Percentiles rank a stretch among this genome's conserved stretches.
These are phyloP conservation scores for Candida quercuum DNA, from an alignment of 805 yeast genomes.

Conservation along the genomic window DNA sequence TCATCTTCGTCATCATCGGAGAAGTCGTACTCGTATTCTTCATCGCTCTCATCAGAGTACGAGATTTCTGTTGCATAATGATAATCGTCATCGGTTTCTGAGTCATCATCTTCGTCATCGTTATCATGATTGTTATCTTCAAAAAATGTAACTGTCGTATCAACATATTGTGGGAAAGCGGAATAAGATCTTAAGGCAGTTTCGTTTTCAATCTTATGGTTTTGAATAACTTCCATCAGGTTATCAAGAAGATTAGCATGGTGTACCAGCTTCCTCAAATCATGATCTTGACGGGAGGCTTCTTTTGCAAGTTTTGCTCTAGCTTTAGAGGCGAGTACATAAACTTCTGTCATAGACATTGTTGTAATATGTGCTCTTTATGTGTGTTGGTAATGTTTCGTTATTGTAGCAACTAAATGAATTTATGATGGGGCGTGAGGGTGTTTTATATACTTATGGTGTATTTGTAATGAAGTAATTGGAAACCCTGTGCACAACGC, in stretches of 20 bases:
- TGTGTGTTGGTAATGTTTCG: neutral
- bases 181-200: neutral
- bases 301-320: constrained; percentile 21
- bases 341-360: constrained; percentile 20
- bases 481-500: too few species aligned
- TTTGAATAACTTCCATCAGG: constrained; percentile 20
- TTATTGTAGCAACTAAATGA: neutral
- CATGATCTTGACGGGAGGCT: constrained; percentile 20
- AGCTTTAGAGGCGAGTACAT: constrained; percentile 20
- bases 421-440: too few species aligned
- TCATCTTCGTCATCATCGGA: constrained; percentile 11
- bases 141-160: constrained; percentile 8
- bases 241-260: constrained; percentile 24
- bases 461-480: too few species aligned
- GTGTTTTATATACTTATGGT: too few species aligned
- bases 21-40: constrained; percentile 8
- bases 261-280: constrained; percentile 19
- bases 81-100: constrained; percentile 15
- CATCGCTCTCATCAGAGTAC: constrained; percentile 5
- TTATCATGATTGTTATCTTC: constrained; percentile 9
- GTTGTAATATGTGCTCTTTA: constrained; percentile 2
- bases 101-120: constrained; percentile 9
- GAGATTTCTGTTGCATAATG: constrained; percentile 8
- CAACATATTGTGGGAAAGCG: constrained; percentile 2
- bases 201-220: constrained; percentile 7